phyloP scores from a whole-genome alignment of 2,329 filamentous ascomycete species.

The Stylonectria norvegica region DNA sequence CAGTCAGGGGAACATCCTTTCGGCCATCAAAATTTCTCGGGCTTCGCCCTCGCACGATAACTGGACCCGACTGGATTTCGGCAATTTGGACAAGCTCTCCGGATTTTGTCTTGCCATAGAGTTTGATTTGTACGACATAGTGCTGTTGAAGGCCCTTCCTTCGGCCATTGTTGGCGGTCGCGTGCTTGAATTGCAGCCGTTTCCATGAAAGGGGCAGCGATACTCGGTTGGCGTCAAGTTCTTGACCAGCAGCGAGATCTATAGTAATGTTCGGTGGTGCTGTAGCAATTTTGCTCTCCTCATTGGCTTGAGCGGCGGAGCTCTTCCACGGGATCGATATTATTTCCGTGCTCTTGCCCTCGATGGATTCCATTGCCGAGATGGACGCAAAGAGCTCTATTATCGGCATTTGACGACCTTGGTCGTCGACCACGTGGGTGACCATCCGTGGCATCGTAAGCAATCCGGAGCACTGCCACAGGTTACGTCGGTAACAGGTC shows the following conservation, averaged over 20 bases:
- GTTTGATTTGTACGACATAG: constrained; percentile 82
- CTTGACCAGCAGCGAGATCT: constrained; percentile 58
- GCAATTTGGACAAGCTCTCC: constrained; percentile 71
- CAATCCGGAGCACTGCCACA: constrained; percentile 91
- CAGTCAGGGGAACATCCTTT: constrained; percentile 75
- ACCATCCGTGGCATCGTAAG: constrained; percentile 73
- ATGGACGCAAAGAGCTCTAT: constrained; percentile 78
- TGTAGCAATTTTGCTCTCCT: constrained; percentile 47
- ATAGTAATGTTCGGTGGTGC: constrained; percentile 54
- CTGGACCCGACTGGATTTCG: constrained; percentile 85
- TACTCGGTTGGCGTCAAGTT: constrained; percentile 73
- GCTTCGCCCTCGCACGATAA: constrained; percentile 89
- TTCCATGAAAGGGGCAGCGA: constrained; percentile 90
- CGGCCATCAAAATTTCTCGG: constrained; percentile 91
- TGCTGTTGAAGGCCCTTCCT: constrained; percentile 94
- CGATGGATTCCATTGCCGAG: constrained; percentile 84
- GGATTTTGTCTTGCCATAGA: constrained; percentile 69
- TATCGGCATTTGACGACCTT: constrained; percentile 73
- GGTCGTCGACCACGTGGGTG: constrained; percentile 66
- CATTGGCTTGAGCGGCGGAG: constrained; percentile 53
- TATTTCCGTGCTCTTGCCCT: constrained; percentile 87
- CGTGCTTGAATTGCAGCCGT: constrained; percentile 89
- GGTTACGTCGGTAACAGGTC: constrained; percentile 90
- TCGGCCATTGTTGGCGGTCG: constrained; percentile 92
- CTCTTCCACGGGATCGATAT: constrained; percentile 97